Evolutionary conservation across 495 filamentous ascomycete species (phyloP).

Genomic region (Pseudevernia furfuracea): DNA sequence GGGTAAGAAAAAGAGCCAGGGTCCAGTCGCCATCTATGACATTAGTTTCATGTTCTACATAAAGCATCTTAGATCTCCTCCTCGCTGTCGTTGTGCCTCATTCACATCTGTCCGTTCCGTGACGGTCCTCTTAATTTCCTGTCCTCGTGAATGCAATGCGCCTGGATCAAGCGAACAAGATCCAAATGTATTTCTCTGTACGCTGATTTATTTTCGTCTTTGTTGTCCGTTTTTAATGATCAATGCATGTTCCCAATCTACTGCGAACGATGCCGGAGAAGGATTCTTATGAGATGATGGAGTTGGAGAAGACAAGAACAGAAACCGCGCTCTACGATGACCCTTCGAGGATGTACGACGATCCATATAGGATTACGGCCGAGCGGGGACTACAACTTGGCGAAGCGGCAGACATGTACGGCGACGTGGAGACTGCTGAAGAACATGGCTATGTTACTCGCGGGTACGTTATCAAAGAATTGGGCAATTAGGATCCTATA

Average conservation of each 20-base stretch:
- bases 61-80: not conserved
- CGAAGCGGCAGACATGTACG: slow-evolving; percentile 38
- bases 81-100: not conserved
- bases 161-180: not conserved
- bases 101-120: not conserved
- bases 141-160: not conserved
- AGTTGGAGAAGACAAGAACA: not conserved
- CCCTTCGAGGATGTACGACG: slow-evolving; percentile 11
- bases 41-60: not conserved
- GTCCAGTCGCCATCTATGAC: too few relatives aligned
- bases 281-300: slow-evolving; percentile 5
- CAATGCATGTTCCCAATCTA: slow-evolving; percentile 2
- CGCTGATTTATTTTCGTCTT: not conserved
- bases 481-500: too few relatives aligned
- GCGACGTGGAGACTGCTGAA: slow-evolving; percentile 34
- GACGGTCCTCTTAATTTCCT: not conserved
- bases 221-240: not conserved
- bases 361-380: slow-evolving; percentile 19
- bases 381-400: slow-evolving; percentile 26
- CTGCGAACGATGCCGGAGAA: slow-evolving; percentile 10
- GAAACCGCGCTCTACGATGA: not conserved
- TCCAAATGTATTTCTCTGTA: not conserved
- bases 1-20: too few relatives aligned
- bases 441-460: slow-evolving; percentile 37
- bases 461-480: slow-evolving; percentile 28